Conservation (phyloP, 2,329 filamentous ascomycete genomes). For the Aspergillus ruber region DNA sequence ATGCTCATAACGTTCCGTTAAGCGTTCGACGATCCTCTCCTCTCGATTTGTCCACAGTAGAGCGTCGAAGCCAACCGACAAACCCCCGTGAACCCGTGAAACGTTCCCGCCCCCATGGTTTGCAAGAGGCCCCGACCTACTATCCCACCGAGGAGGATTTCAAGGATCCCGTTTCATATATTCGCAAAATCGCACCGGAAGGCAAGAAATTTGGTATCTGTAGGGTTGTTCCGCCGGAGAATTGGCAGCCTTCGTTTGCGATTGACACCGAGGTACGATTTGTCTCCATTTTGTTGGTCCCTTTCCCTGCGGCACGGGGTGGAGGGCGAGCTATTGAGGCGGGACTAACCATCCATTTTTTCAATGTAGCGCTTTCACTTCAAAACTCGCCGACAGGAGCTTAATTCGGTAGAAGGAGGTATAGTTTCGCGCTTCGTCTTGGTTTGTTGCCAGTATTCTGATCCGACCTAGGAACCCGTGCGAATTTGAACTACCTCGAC, state of each 20-base stretch:
- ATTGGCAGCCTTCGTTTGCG: conserved; percentile 90
- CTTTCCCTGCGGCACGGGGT: neutral
- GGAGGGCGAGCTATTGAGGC: neutral
- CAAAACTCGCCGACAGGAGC: conserved; percentile 86
- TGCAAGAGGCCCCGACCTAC: conserved; percentile 87
- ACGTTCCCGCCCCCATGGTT: conserved; percentile 71
- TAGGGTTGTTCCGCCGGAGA: conserved; percentile 90
- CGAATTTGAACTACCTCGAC: conserved; percentile 93
- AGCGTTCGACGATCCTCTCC: conserved; percentile 61
- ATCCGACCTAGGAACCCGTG: conserved; percentile 67
- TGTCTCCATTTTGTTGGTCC: neutral
- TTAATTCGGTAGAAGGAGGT: conserved; percentile 98
- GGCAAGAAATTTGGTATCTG: conserved; percentile 84
- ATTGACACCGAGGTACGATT: conserved; percentile 85
- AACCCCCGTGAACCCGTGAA: conserved; percentile 70
- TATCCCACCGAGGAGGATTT: conserved; percentile 89
- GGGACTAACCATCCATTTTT: conserved; percentile 11
- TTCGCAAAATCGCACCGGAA: conserved; percentile 83
- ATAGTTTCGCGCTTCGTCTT: conserved; percentile 31
- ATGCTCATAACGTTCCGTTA: conserved; percentile 50
- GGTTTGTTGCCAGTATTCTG: conserved; percentile 29
- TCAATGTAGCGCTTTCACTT: conserved; percentile 81
- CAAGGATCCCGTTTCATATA: conserved; percentile 87
- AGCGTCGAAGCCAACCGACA: conserved; percentile 77
- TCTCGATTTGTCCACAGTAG: conserved; percentile 81